Percentiles rank a stretch among this genome's conserved stretches.
Conservation (phyloP, 257 asterid genomes). For the Primulina eburnea region DNA sequence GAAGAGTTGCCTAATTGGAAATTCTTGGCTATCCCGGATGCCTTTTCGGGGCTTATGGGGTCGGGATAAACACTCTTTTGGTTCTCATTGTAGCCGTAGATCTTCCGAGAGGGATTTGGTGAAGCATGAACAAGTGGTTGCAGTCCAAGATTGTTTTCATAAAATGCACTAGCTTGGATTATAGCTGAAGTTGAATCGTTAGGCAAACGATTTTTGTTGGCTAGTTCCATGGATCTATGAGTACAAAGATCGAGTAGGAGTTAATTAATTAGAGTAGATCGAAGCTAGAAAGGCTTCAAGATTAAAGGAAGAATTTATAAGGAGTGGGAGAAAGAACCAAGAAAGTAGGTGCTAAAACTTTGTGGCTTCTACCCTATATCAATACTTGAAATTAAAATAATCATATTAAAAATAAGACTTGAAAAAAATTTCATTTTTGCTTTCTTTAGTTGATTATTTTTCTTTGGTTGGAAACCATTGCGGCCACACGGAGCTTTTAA, state of each 20-base stretch:
- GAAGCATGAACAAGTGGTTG: slow-evolving; percentile 24
- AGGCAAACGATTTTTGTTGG: slow-evolving; percentile 45
- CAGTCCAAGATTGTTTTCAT: slow-evolving; percentile 45
- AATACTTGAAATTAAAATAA: not conserved
- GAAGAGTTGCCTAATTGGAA: slow-evolving; percentile 49
- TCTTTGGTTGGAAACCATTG: not conserved
- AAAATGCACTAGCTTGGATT: slow-evolving; percentile 55
- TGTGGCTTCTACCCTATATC: not conserved
- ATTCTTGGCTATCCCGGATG: slow-evolving; percentile 33
- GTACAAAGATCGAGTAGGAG: not conserved
- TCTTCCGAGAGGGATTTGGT: slow-evolving; percentile 32
- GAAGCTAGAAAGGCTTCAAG: not conserved
- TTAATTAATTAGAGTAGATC: not conserved
- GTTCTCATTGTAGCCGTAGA: slow-evolving; percentile 27
- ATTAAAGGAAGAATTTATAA: not conserved
- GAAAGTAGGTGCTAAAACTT: not conserved
- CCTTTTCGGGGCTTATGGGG: slow-evolving; percentile 48
- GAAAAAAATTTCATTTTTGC: not conserved
- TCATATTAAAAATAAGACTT: no score
- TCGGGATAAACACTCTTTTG: slow-evolving; percentile 22
- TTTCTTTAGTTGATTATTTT: not conserved
- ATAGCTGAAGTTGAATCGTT: slow-evolving; percentile 45
- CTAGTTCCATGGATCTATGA: slow-evolving; percentile 46
- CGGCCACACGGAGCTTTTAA: not conserved
- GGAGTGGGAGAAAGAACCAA: not conserved